These are phyloP conservation scores for Neurospora sp. DNA, from an alignment of 495 filamentous ascomycete genomes.

Conservation along the genomic window DNA sequence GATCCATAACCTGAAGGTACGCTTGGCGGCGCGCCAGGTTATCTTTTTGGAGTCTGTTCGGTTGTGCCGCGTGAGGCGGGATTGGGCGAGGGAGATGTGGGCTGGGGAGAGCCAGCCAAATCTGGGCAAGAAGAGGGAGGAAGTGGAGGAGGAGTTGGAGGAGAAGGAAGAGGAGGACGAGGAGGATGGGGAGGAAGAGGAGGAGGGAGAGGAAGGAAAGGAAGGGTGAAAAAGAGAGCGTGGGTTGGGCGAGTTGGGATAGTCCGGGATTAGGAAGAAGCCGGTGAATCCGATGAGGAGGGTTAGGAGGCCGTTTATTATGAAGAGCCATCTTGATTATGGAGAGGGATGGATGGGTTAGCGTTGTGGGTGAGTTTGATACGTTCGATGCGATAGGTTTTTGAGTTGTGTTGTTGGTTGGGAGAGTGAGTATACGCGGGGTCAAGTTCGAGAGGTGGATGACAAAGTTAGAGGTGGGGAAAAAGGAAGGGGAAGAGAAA, in stretches of 20 bases:
- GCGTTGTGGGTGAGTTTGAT: no score
- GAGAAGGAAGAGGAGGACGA: not conserved
- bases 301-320: conserved; percentile 38
- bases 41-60: conserved; percentile 27
- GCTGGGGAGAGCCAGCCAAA: conserved; percentile 24
- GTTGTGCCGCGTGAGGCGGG: conserved; percentile 22
- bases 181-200: not conserved
- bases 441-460: not conserved
- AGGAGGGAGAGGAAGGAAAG: not conserved
- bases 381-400: no score
- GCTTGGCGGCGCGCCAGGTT: conserved; percentile 27
- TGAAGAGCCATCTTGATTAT: conserved; percentile 39
- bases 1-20: conserved; percentile 25
- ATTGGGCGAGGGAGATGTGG: conserved; percentile 18
- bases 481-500: not conserved
- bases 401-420: not conserved
- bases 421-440: no score
- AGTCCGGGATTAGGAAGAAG: conserved; percentile 42
- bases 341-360: not conserved
- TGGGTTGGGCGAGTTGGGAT: conserved; percentile 30
- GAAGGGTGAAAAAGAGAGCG: not conserved
- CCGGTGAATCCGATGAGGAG: conserved; percentile 37
- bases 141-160: not conserved
- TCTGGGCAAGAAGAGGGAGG: not conserved
- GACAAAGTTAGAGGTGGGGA: not conserved